These are phyloP conservation scores for Ceratobasidium theobromae DNA, from an alignment of 1,284 basidiomycete genomes.

Conservation along the genomic window DNA sequence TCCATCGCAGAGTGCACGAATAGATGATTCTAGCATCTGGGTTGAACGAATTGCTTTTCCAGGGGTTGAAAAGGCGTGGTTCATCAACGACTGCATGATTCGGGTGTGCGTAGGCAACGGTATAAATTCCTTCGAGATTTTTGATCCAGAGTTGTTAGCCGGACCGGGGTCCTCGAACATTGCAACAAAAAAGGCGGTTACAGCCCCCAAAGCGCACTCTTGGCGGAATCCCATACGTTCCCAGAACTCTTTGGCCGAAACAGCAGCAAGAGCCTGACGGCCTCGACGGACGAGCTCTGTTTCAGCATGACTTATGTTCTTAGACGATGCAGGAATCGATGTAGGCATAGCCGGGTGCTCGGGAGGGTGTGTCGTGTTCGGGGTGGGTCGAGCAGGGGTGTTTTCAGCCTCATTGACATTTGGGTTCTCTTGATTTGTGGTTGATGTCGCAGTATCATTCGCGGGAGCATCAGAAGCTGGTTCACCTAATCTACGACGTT, in stretches of 20 bases:
- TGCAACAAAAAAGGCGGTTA: constrained; percentile 87
- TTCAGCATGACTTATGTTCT: constrained; percentile 39
- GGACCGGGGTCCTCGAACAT: constrained; percentile 43
- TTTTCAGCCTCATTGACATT: constrained; percentile 32
- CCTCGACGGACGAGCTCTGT: constrained; percentile 23
- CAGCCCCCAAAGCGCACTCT: constrained; percentile 81
- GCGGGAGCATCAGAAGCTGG: not conserved
- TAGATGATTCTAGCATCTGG: constrained; percentile 64
- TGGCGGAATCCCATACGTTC: constrained; percentile 93
- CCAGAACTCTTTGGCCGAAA: constrained; percentile 78
- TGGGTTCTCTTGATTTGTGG: constrained; percentile 36
- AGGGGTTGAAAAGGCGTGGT: constrained; percentile 73
- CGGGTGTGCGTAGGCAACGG: constrained; percentile 65
- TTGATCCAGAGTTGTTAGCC: constrained; percentile 34
- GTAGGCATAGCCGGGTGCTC: constrained; percentile 39
- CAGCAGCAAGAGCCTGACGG: constrained; percentile 43
- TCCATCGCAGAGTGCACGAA: constrained; percentile 53
- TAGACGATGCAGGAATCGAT: constrained; percentile 52
- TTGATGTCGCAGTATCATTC: not conserved
- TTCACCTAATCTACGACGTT: constrained; percentile 5
- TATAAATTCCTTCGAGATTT: constrained; percentile 53
- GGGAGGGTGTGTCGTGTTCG: constrained; percentile 41
- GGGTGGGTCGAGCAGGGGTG: not conserved
- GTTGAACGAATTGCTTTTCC: constrained; percentile 68
- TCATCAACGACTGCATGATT: constrained; percentile 65